Evolutionary conservation across 1,284 basidiomycete species (phyloP).

Genomic region (Pterulicium gracile): DNA sequence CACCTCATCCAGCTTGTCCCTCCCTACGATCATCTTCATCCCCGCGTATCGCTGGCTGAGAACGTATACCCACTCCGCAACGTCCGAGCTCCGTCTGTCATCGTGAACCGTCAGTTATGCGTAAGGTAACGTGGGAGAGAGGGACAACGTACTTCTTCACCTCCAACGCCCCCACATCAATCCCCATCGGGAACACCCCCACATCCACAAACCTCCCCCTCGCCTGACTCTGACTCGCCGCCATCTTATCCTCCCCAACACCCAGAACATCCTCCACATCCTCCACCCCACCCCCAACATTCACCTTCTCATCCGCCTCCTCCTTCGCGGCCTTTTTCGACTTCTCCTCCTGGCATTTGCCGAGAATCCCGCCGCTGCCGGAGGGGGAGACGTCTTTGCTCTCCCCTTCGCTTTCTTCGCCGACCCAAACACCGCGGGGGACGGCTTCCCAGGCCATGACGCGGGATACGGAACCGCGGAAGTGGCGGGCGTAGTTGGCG

Average conservation of each 20-base stretch:
- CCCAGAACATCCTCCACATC: not conserved
- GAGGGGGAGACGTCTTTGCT: not conserved
- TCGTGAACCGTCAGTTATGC: not conserved
- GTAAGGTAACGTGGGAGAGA: slow-evolving; percentile 3
- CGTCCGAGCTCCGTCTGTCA: slow-evolving; percentile 64
- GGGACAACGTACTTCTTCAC: slow-evolving; percentile 44
- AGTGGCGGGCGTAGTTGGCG: slow-evolving; percentile 69
- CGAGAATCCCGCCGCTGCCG: slow-evolving; percentile 7
- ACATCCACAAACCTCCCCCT: slow-evolving; percentile 67
- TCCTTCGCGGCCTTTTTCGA: not conserved
- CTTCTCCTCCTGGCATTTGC: not conserved
- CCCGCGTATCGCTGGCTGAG: slow-evolving; percentile 73
- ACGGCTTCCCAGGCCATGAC: slow-evolving; percentile 75
- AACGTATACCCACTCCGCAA: slow-evolving; percentile 70
- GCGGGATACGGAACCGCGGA: slow-evolving; percentile 75
- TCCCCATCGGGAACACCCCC: slow-evolving; percentile 83
- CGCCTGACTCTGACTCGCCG: slow-evolving; percentile 17
- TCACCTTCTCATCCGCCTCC: not conserved
- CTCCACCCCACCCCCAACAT: not conserved
- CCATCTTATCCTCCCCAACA: slow-evolving; percentile 17
- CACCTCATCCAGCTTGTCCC: slow-evolving; percentile 83
- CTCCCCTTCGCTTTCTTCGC: slow-evolving; percentile 12
- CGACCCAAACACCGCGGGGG: slow-evolving; percentile 71
- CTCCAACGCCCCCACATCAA: slow-evolving; percentile 66
- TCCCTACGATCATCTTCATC: slow-evolving; percentile 77